Conservation (phyloP, 2,329 filamentous ascomycete species). For the Colletotrichum viniferum region DNA sequence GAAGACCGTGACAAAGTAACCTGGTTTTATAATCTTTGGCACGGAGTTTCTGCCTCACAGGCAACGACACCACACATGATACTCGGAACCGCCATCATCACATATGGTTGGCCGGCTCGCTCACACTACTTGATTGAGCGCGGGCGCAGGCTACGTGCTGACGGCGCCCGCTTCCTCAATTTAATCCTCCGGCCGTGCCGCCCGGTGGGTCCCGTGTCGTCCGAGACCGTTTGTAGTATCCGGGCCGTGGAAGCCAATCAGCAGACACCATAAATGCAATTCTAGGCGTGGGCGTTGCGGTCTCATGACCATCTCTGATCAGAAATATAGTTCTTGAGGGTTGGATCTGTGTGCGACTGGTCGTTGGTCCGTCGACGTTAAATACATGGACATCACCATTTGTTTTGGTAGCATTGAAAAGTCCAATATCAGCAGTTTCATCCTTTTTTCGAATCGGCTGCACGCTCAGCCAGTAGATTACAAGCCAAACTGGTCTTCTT, state of each 20-base stretch:
- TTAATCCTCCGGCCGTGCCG: neutral
- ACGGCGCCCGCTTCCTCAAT: neutral
- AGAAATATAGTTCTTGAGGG: neutral
- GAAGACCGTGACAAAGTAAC: neutral
- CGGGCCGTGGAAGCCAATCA: neutral
- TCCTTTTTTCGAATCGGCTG: too few relatives aligned
- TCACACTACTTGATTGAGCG: slow-evolving; percentile 30
- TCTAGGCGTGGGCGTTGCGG: neutral
- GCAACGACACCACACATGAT: neutral
- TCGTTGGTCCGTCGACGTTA: neutral
- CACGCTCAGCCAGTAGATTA: neutral
- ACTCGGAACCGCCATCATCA: neutral
- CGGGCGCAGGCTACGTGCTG: neutral
- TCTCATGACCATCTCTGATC: neutral
- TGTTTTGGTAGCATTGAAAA: too few relatives aligned
- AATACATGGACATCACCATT: neutral
- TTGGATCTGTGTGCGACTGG: neutral
- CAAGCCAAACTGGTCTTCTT: neutral
- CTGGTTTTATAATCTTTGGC: neutral
- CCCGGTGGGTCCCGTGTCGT: neutral
- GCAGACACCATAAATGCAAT: neutral
- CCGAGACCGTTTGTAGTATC: neutral
- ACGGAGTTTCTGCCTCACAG: neutral
- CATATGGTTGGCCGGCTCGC: slow-evolving; percentile 36
- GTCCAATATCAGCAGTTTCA: too few relatives aligned